Evolutionary conservation across 2,329 filamentous ascomycete species (phyloP), one percentile per base, ranked within the genome.

Genomic region (Pyricularia sp.): DNA sequence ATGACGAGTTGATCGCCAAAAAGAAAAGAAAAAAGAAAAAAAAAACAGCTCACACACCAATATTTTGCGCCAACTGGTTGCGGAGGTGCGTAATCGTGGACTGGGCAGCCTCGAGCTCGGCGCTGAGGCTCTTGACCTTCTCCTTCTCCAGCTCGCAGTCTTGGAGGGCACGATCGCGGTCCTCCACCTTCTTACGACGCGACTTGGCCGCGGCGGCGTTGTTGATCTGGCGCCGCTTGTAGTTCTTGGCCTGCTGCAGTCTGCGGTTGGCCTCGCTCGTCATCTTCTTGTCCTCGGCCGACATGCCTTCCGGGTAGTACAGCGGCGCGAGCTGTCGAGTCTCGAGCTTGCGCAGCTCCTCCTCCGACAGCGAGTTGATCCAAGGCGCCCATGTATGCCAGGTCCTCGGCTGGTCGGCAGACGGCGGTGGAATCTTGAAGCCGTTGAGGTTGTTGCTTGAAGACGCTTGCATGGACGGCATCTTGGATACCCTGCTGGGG

Each of bases 191-290:
- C 30, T 61, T 61, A 23, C 28, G 31, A 31, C 67, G 67, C 12
- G 67, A 63, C 59, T 50, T 42, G 67, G 67, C 67, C 25, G 67
- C 67, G 28, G 67, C 55, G 20, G 58, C 58, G 23, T 68, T 68
- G 67, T 68, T 68, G 67, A 61, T 33, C 67, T 64, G 58, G 55
- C 67, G 58, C 9, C 67, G 67, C 58, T 64, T 61, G 26, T 31
- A 61, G 58, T 50, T 28, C 23, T 31, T 64, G 50, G 55, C 67
- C 23, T 23, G 20, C 30, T 25, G 31, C 30, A 68, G 17, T 30
- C 59, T 59, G 23, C 12, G 20, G 67, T 68, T 68, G 67, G 59
- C 67, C n/a, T 6, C n/a, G 4, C 17, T 28, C 26, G 58, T 50
- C 50, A 64, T 61, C 10, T 17, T 23, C 23, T n/a, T 28, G 11